phyloP scores from a whole-genome alignment of 1,139 yeast genomes.

The Hemisphaericaspora subhashii region DNA sequence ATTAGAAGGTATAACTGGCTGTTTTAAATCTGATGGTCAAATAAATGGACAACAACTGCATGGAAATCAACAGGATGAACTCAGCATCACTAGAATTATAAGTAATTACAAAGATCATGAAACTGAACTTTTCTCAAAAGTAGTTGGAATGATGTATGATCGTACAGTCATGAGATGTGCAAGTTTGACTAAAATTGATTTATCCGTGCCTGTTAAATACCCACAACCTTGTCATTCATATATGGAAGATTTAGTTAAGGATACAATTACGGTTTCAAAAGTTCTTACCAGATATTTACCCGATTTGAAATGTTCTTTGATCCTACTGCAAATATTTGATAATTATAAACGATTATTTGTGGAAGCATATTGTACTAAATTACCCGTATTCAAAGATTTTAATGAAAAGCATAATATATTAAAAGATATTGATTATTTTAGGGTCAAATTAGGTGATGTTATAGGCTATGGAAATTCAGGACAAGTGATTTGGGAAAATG shows the following conservation, averaged over 20 bases:
- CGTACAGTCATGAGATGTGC: slow-evolving; percentile 53
- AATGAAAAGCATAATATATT: slow-evolving; percentile 55
- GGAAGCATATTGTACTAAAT: slow-evolving; percentile 52
- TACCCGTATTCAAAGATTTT: slow-evolving; percentile 53
- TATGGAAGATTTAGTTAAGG: slow-evolving; percentile 68
- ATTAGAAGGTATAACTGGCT: slow-evolving; percentile 20
- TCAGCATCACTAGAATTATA: slow-evolving; percentile 32
- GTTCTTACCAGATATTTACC: slow-evolving; percentile 62
- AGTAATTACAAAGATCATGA: slow-evolving; percentile 58
- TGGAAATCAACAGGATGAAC: slow-evolving; percentile 31
- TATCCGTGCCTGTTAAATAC: slow-evolving; percentile 45
- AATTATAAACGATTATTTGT: slow-evolving; percentile 58
- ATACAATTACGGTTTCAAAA: slow-evolving; percentile 61
- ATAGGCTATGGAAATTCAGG: slow-evolving; percentile 70
- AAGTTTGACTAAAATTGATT: slow-evolving; percentile 47
- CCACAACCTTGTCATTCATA: slow-evolving; percentile 55
- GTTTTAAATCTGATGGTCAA: slow-evolving; percentile 2
- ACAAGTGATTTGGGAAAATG: slow-evolving; percentile 64
- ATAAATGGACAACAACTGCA: not conserved
- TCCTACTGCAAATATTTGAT: slow-evolving; percentile 59
- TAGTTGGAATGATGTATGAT: slow-evolving; percentile 70
- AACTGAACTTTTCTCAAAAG: slow-evolving; percentile 62
- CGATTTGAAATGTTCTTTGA: slow-evolving; percentile 45
- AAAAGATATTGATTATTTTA: slow-evolving; percentile 64
- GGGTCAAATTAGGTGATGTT: slow-evolving; percentile 56